Conservation (phyloP, 2,329 filamentous ascomycete genomes). For the Davidsoniella australis region DNA sequence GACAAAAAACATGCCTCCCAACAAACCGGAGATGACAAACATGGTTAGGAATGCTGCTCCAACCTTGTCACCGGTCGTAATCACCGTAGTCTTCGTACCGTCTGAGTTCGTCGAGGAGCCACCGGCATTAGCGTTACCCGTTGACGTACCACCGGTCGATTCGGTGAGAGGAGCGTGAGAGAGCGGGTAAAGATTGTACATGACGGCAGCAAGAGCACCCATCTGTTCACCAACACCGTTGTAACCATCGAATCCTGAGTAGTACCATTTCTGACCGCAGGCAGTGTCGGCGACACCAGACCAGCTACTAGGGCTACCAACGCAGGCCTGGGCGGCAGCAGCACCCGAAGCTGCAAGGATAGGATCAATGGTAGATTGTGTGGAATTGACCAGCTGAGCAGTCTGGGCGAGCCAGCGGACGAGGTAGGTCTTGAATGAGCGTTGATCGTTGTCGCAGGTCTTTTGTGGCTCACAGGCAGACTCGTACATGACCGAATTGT, state of each 20-base stretch:
- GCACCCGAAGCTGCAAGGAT: slow-evolving; percentile 33
- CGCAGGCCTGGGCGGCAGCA: slow-evolving; percentile 35
- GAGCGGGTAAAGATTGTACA: slow-evolving; percentile 37
- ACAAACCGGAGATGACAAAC: slow-evolving; percentile 28
- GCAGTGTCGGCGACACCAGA: slow-evolving; percentile 38
- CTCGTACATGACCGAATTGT: slow-evolving; percentile 40
- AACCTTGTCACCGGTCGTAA: slow-evolving; percentile 33
- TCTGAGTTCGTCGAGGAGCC: slow-evolving; percentile 18
- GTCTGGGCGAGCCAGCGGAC: slow-evolving; percentile 46
- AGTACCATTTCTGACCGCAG: slow-evolving; percentile 50
- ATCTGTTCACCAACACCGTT: slow-evolving; percentile 54
- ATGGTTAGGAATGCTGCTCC: slow-evolving; percentile 40
- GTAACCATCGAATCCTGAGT: slow-evolving; percentile 36
- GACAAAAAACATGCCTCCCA: slow-evolving; percentile 34
- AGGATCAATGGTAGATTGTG: slow-evolving; percentile 29
- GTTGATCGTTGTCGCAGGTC: slow-evolving; percentile 54
- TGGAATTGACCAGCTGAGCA: slow-evolving; percentile 36
- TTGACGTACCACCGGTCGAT: slow-evolving; percentile 40
- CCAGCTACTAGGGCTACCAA: slow-evolving; percentile 28
- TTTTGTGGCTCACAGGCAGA: slow-evolving; percentile 43
- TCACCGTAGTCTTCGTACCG: slow-evolving; percentile 21
- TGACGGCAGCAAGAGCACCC: slow-evolving; percentile 46
- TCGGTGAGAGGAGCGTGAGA: slow-evolving; percentile 30
- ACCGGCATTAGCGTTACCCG: slow-evolving; percentile 25
- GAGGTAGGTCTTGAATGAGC: slow-evolving; percentile 61